Evolutionary conservation across 306 rosid genomes (phyloP).

Genomic region (Aeschynomene evenia): DNA sequence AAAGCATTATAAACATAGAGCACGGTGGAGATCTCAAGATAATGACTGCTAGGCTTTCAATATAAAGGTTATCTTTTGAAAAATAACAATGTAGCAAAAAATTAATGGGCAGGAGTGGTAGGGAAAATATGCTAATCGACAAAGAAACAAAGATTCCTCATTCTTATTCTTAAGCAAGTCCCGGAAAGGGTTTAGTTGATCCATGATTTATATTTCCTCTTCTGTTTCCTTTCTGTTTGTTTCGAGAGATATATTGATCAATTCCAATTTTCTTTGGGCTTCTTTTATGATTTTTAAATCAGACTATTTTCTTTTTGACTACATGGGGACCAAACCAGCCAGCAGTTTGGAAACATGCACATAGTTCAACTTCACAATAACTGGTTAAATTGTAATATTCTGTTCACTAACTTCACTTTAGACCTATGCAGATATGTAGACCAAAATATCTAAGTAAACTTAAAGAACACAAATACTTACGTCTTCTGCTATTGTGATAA

Average conservation of each 20-base stretch:
- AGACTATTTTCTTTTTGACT: not conserved
- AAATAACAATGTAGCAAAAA: not conserved
- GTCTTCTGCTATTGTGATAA: conserved; percentile 91
- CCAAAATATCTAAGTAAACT: conserved; percentile 14
- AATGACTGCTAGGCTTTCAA: not conserved
- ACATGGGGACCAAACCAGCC: not conserved
- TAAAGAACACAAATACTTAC: conserved; percentile 46
- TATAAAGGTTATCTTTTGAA: not conserved
- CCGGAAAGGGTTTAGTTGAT: too few species aligned
- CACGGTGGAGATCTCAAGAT: not conserved
- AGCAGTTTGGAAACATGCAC: not conserved
- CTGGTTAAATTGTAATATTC: not conserved
- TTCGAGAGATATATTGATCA: too few species aligned
- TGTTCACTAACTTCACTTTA: conserved; percentile 4
- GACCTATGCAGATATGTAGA: not conserved
- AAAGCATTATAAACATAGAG: conserved; percentile 7
- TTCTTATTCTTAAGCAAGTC: too few species aligned
- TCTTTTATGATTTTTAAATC: not conserved
- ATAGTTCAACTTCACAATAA: conserved; percentile 20
- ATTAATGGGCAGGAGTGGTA: not conserved
- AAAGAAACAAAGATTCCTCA: not conserved
- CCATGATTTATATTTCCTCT: too few species aligned
- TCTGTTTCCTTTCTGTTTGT: too few species aligned
- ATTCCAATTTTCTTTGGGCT: not conserved
- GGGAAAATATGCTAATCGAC: not conserved